phyloP scores from a whole-genome alignment of 2,329 filamentous ascomycete species.

The Phaeosphaeriaceae sp. region DNA sequence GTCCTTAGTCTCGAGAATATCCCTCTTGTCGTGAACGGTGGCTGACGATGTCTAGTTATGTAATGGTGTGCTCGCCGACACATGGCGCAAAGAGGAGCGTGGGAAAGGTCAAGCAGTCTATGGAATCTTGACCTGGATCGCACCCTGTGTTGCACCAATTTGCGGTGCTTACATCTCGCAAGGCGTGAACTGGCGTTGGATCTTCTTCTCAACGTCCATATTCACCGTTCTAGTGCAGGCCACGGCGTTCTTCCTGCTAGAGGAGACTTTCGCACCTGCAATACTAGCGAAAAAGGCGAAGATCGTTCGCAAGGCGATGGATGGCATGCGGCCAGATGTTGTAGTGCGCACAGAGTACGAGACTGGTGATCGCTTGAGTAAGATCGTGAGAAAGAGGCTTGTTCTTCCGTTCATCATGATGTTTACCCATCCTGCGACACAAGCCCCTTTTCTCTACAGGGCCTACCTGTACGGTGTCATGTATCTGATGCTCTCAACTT shows the following conservation, averaged over 20 bases:
- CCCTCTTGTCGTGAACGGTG: too few species aligned
- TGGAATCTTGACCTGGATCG: slow-evolving; percentile 68
- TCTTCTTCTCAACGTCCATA: slow-evolving; percentile 73
- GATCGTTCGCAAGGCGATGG: slow-evolving; percentile 55
- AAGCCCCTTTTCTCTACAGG: slow-evolving; percentile 62
- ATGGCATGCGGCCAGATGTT: slow-evolving; percentile 23
- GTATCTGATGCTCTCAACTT: slow-evolving; percentile 70
- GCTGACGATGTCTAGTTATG: slow-evolving; percentile 32
- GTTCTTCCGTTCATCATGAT: slow-evolving; percentile 59
- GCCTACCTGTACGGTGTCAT: slow-evolving; percentile 68
- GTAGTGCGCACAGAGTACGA: slow-evolving; percentile 51
- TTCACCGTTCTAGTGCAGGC: slow-evolving; percentile 67
- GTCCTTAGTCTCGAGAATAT: too few species aligned
- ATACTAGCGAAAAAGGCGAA: slow-evolving; percentile 56
- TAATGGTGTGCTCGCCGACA: slow-evolving; percentile 56
- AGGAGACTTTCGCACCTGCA: slow-evolving; percentile 57
- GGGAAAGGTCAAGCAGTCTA: slow-evolving; percentile 70
- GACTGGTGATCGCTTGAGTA: slow-evolving; percentile 33
- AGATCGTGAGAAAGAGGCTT: slow-evolving; percentile 34
- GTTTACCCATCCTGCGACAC: slow-evolving; percentile 66
- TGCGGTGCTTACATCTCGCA: slow-evolving; percentile 36
- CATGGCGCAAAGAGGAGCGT: slow-evolving; percentile 67
- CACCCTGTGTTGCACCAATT: slow-evolving; percentile 64
- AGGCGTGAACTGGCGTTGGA: slow-evolving; percentile 69
- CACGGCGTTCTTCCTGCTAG: slow-evolving; percentile 66